Evolutionary conservation across 2,329 filamentous ascomycete species (phyloP), one percentile per base, ranked within the genome.

Genomic region (Fusarium oxysporum): DNA sequence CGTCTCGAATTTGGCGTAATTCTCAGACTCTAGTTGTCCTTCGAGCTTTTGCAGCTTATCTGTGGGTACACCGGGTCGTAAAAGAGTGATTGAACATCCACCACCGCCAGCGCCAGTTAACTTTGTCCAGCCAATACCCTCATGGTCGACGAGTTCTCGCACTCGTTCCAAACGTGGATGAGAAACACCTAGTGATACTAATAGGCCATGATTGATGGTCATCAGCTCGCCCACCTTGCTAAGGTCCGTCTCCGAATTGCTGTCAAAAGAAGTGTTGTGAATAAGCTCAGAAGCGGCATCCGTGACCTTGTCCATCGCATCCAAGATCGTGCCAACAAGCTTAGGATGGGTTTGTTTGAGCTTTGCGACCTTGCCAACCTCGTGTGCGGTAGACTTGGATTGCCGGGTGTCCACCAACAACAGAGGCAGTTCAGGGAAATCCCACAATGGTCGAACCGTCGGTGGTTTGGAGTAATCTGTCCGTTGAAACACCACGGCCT

Each of bases 111-210:
- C 96, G 38, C 96, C 96, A 0, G 96, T 99, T 64, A 99, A 88
- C 82, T 99, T 99, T 17, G 96, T 98, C 95, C 95, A 99, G 35
- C 96, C 96, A 62, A 98, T 93, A 44, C 92, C 93, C 63, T 94
- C 90, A 76, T 96, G 91, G 75, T 99, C 96, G 54, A 97, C 92
- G 32, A 99, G 86, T 83, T 97, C 96, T 70, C 96, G 91, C 76
- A 99, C 91, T 37, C 96, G 91, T 83, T 99, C 96, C 32, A 99
- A 87, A 51, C 95, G 92, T 2, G 96, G 97, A 81, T 99, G 96
- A 4, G 95, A 98, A 33, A 98, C 96, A 12, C 96, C 96, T 6
- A 99, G 86, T 2, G 95, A 92, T n/a, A 94, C 92, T 28, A 99
- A 86, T 48, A 98, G 87, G 30, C 96, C 96, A 80, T 99, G 96